These are phyloP conservation scores for Talaromyces islandicus DNA, from an alignment of 2,329 filamentous ascomycete species.

Conservation along the genomic window DNA sequence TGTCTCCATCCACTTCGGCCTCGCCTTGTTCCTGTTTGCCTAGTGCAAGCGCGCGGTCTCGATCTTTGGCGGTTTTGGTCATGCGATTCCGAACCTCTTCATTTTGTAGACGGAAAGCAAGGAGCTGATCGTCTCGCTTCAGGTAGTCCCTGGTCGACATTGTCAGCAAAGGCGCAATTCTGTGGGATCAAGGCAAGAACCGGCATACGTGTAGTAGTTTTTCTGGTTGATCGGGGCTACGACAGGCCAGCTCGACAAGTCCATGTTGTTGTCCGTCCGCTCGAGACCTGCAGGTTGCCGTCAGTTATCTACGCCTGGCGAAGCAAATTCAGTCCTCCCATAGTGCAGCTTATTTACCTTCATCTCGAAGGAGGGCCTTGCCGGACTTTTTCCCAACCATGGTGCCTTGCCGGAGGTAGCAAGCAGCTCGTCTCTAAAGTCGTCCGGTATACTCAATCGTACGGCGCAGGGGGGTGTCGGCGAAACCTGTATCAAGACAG, in stretches of 20 bases:
- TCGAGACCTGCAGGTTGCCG: constrained; percentile 64
- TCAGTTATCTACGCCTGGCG: constrained; percentile 2
- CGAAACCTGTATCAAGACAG: not conserved
- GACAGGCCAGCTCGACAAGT: constrained; percentile 87
- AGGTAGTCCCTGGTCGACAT: constrained; percentile 70
- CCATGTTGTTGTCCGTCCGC: constrained; percentile 97
- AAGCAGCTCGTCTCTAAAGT: not conserved
- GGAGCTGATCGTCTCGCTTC: constrained; percentile 94
- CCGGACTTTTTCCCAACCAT: constrained; percentile 65
- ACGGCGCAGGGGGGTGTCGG: not conserved
- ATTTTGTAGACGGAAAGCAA: constrained; percentile 79
- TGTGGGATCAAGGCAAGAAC: not conserved
- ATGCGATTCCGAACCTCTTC: constrained; percentile 81
- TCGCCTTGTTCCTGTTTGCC: constrained; percentile 54
- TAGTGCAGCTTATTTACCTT: constrained; percentile 34
- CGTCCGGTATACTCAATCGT: not conserved
- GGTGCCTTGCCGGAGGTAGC: constrained; percentile 14
- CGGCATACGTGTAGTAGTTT: constrained; percentile 89
- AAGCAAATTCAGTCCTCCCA: not conserved
- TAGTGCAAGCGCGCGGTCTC: constrained; percentile 76
- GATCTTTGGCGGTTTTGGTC: constrained; percentile 79
- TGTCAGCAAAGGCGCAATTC: not conserved
- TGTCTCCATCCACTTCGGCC: constrained; percentile 46
- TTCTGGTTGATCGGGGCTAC: constrained; percentile 96
- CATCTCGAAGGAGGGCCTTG: constrained; percentile 55